Evolutionary conservation across 2,329 filamentous ascomycete genomes (phyloP).

Genomic region (Neonectria ditissima): DNA sequence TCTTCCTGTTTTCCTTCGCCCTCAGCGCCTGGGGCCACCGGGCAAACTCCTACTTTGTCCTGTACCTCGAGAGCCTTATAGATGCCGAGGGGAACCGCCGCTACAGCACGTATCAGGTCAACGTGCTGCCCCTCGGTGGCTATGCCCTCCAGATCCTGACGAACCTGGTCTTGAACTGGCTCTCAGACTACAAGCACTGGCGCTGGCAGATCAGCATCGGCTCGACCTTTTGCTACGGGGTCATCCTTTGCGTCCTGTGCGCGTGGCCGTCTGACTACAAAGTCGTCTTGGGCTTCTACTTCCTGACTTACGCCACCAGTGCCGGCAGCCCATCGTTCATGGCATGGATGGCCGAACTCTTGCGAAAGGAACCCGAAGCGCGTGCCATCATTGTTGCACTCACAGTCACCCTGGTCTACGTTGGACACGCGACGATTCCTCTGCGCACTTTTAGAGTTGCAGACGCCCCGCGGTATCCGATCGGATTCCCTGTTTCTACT

Average conservation of each 20-base stretch:
- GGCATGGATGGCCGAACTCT: conserved; percentile 52
- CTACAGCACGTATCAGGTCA: conserved; percentile 49
- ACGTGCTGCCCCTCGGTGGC: conserved; percentile 47
- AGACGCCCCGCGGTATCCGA: conserved; percentile 51
- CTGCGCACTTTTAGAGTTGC: conserved; percentile 51
- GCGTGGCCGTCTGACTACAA: conserved; percentile 49
- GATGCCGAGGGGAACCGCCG: conserved; percentile 42
- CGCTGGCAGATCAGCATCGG: conserved; percentile 53
- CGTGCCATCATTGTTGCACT: conserved; percentile 51
- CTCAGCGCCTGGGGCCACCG: conserved; percentile 47
- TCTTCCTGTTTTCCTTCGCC: conserved; percentile 47
- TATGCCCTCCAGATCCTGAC: conserved; percentile 51
- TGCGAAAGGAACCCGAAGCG: conserved; percentile 52
- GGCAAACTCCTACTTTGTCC: conserved; percentile 50
- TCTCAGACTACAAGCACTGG: conserved; percentile 54
- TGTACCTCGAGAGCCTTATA: conserved; percentile 47
- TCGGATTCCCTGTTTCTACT: conserved; percentile 52
- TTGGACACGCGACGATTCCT: conserved; percentile 54
- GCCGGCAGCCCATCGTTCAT: conserved; percentile 50
- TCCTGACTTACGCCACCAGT: conserved; percentile 51
- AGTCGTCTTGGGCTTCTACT: conserved; percentile 51
- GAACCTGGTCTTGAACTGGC: conserved; percentile 50
- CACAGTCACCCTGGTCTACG: conserved; percentile 54
- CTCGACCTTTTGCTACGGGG: conserved; percentile 43
- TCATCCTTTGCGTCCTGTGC: conserved; percentile 50